These are phyloP conservation scores for Glycine latifolia DNA, from an alignment of 306 rosid species.

Conservation along the genomic window DNA sequence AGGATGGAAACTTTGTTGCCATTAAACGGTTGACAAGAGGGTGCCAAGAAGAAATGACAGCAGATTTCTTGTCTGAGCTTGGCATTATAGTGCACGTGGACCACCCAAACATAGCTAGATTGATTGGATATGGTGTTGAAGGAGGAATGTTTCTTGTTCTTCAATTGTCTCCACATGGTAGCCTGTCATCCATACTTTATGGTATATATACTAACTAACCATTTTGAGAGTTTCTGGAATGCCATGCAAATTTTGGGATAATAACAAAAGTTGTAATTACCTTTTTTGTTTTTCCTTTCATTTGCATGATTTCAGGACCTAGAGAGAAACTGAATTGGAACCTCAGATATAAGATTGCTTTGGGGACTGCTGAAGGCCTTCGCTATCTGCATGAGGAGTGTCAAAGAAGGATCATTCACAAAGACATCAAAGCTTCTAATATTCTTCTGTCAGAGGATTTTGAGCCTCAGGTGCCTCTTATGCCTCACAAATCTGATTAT, in stretches of 20 bases:
- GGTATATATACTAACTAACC: conserved; percentile 58
- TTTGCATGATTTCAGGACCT: conserved; percentile 60
- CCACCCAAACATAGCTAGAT: conserved; percentile 89
- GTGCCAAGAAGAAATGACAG: conserved; percentile 91
- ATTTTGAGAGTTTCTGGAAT: conserved; percentile 24
- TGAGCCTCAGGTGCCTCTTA: conserved; percentile 80
- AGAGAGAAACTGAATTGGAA: conserved; percentile 85
- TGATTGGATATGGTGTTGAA: conserved; percentile 97
- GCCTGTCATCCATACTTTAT: conserved; percentile 84
- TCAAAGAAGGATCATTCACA: conserved; percentile 96
- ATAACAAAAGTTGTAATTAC: not conserved
- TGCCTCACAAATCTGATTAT: not conserved
- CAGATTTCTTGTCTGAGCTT: conserved; percentile 97
- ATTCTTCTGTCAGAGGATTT: conserved; percentile 87
- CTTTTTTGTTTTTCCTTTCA: not conserved
- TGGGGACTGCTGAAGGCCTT: conserved; percentile 93
- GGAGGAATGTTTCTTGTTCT: conserved; percentile 99
- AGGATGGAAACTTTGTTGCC: conserved; percentile 81
- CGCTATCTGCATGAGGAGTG: conserved; percentile 90
- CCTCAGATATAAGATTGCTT: conserved; percentile 70
- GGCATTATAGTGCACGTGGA: conserved; percentile 96
- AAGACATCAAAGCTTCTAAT: conserved; percentile 96
- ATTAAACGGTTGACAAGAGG: conserved; percentile 83
- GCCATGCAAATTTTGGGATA: conserved; percentile 15
- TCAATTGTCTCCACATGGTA: conserved; percentile 93